A percentile compares a stretch with the other conserved stretches of the same genome.
Evolutionary conservation across 2,329 filamentous ascomycete genomes (phyloP).

Genomic region (Hymenoscyphus fructigenus): DNA sequence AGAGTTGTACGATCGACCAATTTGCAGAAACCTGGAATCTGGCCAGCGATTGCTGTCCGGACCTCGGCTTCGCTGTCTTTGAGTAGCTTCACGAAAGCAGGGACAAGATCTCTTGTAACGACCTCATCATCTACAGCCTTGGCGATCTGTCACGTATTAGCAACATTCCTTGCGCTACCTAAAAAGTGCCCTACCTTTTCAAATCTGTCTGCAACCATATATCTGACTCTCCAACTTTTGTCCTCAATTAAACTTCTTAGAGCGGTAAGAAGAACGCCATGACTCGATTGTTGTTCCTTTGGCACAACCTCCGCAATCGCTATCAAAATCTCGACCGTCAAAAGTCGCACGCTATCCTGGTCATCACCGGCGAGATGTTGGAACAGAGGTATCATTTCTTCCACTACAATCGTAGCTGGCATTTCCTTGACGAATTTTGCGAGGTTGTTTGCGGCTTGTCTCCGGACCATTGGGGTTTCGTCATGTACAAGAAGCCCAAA

Average conservation of each 20-base stretch:
- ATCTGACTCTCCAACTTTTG: conserved; percentile 98
- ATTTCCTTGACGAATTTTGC: conserved; percentile 98
- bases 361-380: conserved; percentile 95
- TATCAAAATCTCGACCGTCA: conserved; percentile 95
- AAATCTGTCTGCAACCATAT: conserved; percentile 98
- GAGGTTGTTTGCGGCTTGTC: conserved; percentile 93
- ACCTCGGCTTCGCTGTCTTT: conserved; percentile 99
- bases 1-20: conserved; percentile 85
- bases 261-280: conserved; percentile 87
- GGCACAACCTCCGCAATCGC: conserved; percentile 95
- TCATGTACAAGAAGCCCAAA: conserved; percentile 94
- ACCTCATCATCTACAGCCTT: conserved; percentile 98
- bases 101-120: conserved; percentile 87
- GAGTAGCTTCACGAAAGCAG: conserved; percentile 93
- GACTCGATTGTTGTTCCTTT: conserved; percentile 96
- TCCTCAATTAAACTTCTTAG: conserved; percentile 94
- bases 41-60: conserved; percentile 91
- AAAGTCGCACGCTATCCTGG: conserved; percentile 92
- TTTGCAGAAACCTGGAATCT: conserved; percentile 93
- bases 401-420: conserved; percentile 85
- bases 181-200: conserved; percentile 70
- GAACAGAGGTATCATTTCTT: conserved; percentile 99
- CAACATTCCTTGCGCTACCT: not conserved
- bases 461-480: conserved; percentile 97
- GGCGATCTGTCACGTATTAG: conserved; percentile 65